Evolutionary conservation across 1,284 basidiomycete genomes (phyloP).

Genomic region (Psilocybe mexicana): DNA sequence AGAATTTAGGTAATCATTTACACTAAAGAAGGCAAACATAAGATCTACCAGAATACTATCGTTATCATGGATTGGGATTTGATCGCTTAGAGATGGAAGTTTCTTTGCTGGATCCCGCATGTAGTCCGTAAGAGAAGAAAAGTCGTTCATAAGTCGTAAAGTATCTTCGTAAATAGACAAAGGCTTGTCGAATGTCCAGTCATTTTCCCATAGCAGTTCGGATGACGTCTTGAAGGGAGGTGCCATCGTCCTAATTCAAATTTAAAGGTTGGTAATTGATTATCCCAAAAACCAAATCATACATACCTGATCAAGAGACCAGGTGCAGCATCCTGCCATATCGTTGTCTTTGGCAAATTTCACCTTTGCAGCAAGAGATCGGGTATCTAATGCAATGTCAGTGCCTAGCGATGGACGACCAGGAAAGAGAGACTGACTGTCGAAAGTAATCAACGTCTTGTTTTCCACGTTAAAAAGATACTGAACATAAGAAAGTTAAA

Average conservation of each 20-base stretch:
- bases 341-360: conserved; percentile 59
- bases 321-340: conserved; percentile 61
- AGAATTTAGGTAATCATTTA: no score
- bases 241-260: conserved; percentile 40
- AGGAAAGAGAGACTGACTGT: conserved; percentile 37
- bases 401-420: neutral
- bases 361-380: conserved; percentile 66
- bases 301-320: conserved; percentile 55
- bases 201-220: conserved; percentile 22
- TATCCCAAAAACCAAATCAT: neutral
- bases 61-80: no score
- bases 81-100: no score
- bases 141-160: conserved; percentile 1
- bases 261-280: neutral
- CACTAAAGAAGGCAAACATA: no score
- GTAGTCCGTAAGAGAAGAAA: neutral
- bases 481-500: conserved; percentile 15
- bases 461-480: conserved; percentile 46
- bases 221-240: conserved; percentile 43
- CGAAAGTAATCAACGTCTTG: conserved; percentile 66
- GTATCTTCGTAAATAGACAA: neutral
- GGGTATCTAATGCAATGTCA: conserved; percentile 41
- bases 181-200: neutral
- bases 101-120: no score
- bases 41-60: no score